These are phyloP conservation scores for Rhododendron simsii DNA, from an alignment of 148 eudicot species.

Conservation along the genomic window DNA sequence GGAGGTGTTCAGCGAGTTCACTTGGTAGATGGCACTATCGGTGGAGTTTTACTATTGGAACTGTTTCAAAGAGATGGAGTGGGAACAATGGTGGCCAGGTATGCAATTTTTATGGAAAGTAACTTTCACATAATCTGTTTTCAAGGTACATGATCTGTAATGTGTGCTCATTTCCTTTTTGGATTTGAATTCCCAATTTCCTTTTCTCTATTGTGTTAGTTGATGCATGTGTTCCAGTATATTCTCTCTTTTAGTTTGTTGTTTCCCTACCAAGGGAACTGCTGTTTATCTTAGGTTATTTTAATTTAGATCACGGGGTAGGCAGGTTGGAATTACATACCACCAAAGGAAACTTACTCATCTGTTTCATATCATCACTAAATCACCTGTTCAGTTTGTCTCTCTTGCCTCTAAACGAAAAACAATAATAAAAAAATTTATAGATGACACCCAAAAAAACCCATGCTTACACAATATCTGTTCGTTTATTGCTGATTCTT, in stretches of 20 bases:
- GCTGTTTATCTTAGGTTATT: not conserved
- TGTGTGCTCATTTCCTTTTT: not conserved
- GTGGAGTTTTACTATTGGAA: slow-evolving; percentile 78
- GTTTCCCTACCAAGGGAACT: not conserved
- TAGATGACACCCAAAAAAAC: not conserved
- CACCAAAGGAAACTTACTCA: not conserved
- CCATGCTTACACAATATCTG: not conserved
- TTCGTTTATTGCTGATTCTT: not conserved
- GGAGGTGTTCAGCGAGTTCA: slow-evolving; percentile 98
- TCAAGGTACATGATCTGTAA: not conserved
- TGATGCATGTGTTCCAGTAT: not conserved
- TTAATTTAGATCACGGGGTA: not conserved
- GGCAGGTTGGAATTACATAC: not conserved
- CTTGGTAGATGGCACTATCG: slow-evolving; percentile 77
- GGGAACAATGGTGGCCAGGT: slow-evolving; percentile 99
- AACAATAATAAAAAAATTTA: not conserved
- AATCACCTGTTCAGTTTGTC: not conserved
- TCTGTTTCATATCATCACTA: not conserved
- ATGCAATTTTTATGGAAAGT: not conserved
- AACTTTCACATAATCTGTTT: not conserved
- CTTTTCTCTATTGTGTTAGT: not conserved
- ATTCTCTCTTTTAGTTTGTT: not conserved
- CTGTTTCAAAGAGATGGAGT: slow-evolving; percentile 91
- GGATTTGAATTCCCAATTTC: not conserved
- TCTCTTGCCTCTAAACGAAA: not conserved